Conservation (phyloP, 1,284 basidiomycete species). For the Ustanciosporium gigantosporum region DNA sequence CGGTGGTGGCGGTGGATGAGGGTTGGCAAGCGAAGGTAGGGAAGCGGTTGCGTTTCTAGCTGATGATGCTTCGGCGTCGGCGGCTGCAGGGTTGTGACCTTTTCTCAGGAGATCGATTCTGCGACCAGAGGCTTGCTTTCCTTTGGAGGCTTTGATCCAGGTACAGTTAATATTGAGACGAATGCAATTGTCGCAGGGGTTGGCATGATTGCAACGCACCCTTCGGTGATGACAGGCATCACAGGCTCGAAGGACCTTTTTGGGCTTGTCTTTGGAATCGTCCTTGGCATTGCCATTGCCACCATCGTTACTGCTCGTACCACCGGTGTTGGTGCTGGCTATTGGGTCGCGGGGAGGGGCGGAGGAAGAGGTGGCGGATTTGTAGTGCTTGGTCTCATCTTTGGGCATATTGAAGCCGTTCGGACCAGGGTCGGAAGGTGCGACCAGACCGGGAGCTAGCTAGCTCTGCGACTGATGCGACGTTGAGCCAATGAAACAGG, state of each 20-base stretch:
- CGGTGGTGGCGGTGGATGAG: not conserved
- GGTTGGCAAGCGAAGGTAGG: no score
- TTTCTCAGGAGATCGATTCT: constrained; percentile 39
- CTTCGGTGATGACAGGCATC: constrained; percentile 43
- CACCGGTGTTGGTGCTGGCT: constrained; percentile 5
- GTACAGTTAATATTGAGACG: constrained; percentile 50
- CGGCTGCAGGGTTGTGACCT: constrained; percentile 35
- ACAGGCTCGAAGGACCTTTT: constrained; percentile 36
- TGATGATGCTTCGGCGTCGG: no score
- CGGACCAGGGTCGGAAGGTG: no score
- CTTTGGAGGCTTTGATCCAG: constrained; percentile 48
- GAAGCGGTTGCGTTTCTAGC: no score
- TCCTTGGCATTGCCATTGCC: constrained; percentile 3
- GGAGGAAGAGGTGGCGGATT: constrained; percentile 1
- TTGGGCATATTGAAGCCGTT: constrained; percentile 33
- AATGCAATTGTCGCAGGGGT: constrained; percentile 50
- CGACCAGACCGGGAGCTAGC: no score
- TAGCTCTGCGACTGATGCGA: no score
- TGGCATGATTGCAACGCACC: constrained; percentile 46
- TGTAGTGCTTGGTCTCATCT: constrained; percentile 18
- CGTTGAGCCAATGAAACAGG: no score
- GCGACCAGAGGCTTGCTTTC: constrained; percentile 39
- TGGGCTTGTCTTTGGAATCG: constrained; percentile 29
- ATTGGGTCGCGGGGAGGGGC: no score
- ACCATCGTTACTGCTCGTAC: constrained; percentile 6